Conservation (phyloP, 2,329 filamentous ascomycete species). For the Madurella fahalii region DNA sequence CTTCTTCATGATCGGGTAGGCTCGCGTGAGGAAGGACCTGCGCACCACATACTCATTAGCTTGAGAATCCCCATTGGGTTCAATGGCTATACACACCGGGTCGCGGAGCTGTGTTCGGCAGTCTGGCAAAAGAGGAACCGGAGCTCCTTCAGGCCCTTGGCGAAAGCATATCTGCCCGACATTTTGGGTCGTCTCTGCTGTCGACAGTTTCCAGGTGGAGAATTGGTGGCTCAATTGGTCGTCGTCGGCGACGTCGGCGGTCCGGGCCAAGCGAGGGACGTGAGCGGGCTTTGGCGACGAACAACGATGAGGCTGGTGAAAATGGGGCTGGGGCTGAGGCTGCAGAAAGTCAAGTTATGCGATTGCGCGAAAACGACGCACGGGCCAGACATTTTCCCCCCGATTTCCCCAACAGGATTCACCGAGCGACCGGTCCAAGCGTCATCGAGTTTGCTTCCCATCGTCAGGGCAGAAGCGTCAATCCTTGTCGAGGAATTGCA, state of each 20-base stretch:
- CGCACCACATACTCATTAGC: constrained; percentile 3
- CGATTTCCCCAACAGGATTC: constrained; percentile 8
- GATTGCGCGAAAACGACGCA: background rate
- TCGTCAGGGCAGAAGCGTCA: constrained; percentile 6
- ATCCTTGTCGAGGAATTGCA: constrained; percentile 7
- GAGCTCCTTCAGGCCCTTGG: constrained; percentile 84
- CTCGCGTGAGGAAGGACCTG: constrained; percentile 83
- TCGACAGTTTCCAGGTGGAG: constrained; percentile 8
- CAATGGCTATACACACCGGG: constrained; percentile 58
- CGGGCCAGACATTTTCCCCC: background rate
- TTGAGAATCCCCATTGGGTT: background rate
- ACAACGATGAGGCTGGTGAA: constrained; percentile 10
- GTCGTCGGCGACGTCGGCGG: constrained; percentile 12
- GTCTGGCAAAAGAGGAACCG: constrained; percentile 97
- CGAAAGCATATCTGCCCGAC: constrained; percentile 91
- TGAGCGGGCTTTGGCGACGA: constrained; percentile 7
- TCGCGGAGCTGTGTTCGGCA: constrained; percentile 81
- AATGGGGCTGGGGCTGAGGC: constrained; percentile 12
- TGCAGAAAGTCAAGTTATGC: background rate
- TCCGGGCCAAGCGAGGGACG: constrained; percentile 3
- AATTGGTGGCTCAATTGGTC: constrained; percentile 24
- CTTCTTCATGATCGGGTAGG: constrained; percentile 99
- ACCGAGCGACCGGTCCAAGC: background rate
- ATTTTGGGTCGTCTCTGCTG: constrained; percentile 43
- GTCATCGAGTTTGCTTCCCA: constrained; percentile 7